These are phyloP conservation scores for Filobasidium uniguttulatum DNA, from an alignment of 1,284 basidiomycete species.

Conservation along the genomic window DNA sequence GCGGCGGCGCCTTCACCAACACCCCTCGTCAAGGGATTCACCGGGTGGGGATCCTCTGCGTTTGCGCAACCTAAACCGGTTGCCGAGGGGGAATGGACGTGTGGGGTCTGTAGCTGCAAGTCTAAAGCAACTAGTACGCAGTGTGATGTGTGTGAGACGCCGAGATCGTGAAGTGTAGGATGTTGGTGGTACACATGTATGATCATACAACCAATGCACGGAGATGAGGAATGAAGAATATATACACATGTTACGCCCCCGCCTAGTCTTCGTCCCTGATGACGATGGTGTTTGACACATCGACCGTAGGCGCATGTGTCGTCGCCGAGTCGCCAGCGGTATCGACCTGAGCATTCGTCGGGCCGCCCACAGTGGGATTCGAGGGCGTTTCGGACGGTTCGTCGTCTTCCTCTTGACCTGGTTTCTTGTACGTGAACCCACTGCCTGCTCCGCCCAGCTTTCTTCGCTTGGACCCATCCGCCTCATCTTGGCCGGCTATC, in stretches of 20 bases:
- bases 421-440: constrained; percentile 22
- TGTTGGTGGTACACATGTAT: neutral
- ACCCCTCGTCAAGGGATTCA: neutral
- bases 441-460: constrained; percentile 24
- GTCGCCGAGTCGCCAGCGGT: no score
- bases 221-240: no score
- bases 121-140: neutral
- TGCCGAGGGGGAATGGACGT: neutral
- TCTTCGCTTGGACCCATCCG: constrained; percentile 19
- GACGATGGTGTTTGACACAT: no score
- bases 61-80: neutral
- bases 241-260: no score
- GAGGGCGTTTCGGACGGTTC: no score
- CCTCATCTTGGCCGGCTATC: constrained; percentile 6
- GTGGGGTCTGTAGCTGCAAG: neutral
- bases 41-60: neutral
- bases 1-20: no score
- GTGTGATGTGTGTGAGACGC: neutral
- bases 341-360: no score
- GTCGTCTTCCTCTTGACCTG: constrained; percentile 22
- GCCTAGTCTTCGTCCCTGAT: no score
- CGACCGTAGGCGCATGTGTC: no score
- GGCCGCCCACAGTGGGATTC: no score
- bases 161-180: neutral
- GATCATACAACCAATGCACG: neutral